Base-by-base conservation (phyloP, 1,284 basidiomycete genomes). In the Irpex lacteus region DNA sequence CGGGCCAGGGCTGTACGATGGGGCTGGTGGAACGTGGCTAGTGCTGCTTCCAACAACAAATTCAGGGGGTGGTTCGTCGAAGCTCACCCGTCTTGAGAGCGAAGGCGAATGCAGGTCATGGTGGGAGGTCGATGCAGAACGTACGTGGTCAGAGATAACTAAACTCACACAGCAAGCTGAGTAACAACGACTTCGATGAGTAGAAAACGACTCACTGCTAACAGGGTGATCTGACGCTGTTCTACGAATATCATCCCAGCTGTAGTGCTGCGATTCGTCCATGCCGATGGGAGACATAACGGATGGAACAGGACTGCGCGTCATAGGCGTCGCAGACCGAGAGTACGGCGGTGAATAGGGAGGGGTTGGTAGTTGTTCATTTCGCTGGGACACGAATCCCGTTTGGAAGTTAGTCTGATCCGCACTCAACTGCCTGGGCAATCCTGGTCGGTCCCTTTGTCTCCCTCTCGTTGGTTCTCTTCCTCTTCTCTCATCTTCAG, bases 391-490 rank as follows among this genome's bases (percentile, higher is more conserved):
- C 11, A 76, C 68, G 60, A 67, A 72, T 34, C 71, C 71, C 8
- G 73, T 71, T 64, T 76, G 75, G 61, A 71, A 75, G 60, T 69
- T 65, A 0, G 72, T 70, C 63, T 75, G 72, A 66, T 77, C 77
- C n/a, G 74, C 72, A 64, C 76, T 78, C 62, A 74, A 70, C 36
- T 73, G 73, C 19, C 78, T 56, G 4, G 60, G 38, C 9, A 57
- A 62, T 21, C 8, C 40, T 11, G 61, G 37, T 2, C 65, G 53
- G 19, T 66, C 67, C 34, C 64, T 50, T 13, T 47, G 44, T 26
- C 53, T 21, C 6, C 62, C 63, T 18, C 68, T 47, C 15, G 61
- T 62, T 34, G 66, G 63, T 5, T 65, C 64, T 49, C 68, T 36
- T 8, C 68, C 68, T 26, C 68, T 59, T 37, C 63, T 59, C 40